Conservation (phyloP, 108 stramenopile species). For the Cyclotella sp. region DNA sequence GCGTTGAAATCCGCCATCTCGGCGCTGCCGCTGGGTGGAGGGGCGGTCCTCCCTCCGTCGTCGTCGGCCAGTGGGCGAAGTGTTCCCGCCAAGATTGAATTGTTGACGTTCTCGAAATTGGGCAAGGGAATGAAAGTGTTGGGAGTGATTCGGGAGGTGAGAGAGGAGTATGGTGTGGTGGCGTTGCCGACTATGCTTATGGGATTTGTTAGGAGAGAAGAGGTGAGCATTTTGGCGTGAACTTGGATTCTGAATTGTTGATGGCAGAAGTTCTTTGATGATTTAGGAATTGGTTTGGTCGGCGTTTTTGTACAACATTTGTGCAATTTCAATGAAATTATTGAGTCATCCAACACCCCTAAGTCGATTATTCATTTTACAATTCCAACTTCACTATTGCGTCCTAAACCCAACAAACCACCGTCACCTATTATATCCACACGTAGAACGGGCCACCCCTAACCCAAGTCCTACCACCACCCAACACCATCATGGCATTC, state of each 20-base stretch:
- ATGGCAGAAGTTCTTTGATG: no score
- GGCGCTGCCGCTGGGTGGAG: conserved; percentile 75
- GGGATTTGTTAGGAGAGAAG: conserved; percentile 69
- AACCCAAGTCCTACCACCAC: conserved; percentile 47
- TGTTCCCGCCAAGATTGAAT: conserved; percentile 69
- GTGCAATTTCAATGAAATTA: not conserved
- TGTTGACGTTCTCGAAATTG: conserved; percentile 69
- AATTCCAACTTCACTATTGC: not conserved
- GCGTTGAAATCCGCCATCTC: not conserved
- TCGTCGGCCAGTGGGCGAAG: conserved; percentile 23
- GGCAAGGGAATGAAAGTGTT: conserved; percentile 72
- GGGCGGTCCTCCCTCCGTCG: conserved; percentile 65
- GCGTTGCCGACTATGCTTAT: conserved; percentile 76
- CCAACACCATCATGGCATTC: conserved; percentile 68
- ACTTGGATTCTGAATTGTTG: no score
- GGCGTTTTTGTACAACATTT: no score
- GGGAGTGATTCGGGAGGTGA: conserved; percentile 71
- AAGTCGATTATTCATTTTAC: not conserved
- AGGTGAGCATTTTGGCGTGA: conserved; percentile 13
- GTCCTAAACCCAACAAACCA: not conserved
- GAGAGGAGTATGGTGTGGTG: conserved; percentile 71
- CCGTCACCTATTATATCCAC: not conserved
- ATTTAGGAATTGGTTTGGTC: no score
- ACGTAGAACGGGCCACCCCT: conserved; percentile 44
- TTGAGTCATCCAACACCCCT: not conserved